phyloP scores from a whole-genome alignment of 306 rosid species.

The Prunus padus region DNA sequence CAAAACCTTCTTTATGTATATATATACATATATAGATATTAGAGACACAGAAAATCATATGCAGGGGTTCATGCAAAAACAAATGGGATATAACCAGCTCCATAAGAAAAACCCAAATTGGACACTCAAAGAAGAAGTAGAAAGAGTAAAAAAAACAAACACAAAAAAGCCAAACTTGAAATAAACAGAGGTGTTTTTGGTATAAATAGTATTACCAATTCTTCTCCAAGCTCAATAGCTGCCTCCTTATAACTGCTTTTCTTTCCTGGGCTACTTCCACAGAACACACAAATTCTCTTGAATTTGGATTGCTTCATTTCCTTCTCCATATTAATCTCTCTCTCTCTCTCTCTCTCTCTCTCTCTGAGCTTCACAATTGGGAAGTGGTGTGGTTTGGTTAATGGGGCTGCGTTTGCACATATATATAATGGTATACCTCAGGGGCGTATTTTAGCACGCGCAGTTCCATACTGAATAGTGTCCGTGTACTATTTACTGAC shows the following conservation, averaged over 20 bases:
- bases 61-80: background rate
- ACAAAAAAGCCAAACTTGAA: background rate
- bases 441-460: slow-evolving; percentile 36
- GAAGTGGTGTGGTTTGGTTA: slow-evolving; percentile 25
- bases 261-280: slow-evolving; percentile 94
- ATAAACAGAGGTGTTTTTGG: background rate
- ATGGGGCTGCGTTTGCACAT: slow-evolving; percentile 23
- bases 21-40: background rate
- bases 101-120: background rate
- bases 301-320: slow-evolving; percentile 64
- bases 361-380: slow-evolving; percentile 29
- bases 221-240: slow-evolving; percentile 88
- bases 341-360: slow-evolving; percentile 11
- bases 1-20: background rate
- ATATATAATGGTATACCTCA: slow-evolving; percentile 40
- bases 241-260: slow-evolving; percentile 80
- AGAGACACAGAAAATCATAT: background rate
- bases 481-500: slow-evolving; percentile 30
- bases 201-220: slow-evolving; percentile 46
- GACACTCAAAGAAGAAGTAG: background rate
- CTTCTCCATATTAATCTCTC: slow-evolving; percentile 42
- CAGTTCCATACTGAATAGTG: slow-evolving; percentile 11
- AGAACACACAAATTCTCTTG: slow-evolving; percentile 91
- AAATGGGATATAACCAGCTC: background rate
- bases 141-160: background rate